Evolutionary conservation across 768 basidiomycete species (phyloP), one percentile per base, ranked within the genome.

Genomic region (Lanmaoa pseudosensibilis): DNA sequence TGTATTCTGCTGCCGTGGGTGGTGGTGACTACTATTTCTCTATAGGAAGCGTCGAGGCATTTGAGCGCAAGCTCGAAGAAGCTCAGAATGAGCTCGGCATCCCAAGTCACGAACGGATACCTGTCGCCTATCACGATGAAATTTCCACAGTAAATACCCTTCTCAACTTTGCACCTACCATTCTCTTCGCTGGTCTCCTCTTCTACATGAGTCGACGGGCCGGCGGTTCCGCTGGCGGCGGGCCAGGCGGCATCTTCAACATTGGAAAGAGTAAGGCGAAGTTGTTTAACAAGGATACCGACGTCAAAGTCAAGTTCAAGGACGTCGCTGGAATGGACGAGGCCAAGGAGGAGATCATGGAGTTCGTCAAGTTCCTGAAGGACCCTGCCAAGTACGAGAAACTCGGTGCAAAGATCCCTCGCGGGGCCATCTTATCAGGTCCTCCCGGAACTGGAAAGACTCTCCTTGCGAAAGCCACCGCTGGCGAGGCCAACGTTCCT

Each of bases 271-370:
- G 92, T 67, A 84, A 81, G 57, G 97, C 97, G 15, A 92, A 87
- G 74, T 77, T 97, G 69, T 98, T 98, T 77, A 98, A 98, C 79
- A 90, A 96, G 77, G 96, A 99, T 64, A 94, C 90, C 34, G 91
- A 95, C 50, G 88, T 98, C 69, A 89, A 86, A 70, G 86, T 90
- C 66, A 90, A 90, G 72, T 99, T 99, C 78, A 87, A 87, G 75
- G 94, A 99, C 69, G 93, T 99, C 18, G 97, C 97, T 15, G 97
- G 97, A 37, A 98, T 98, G 96, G 97, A 99, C 75, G 97, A 99
- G 75, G 97, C 95, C 43, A 99, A 99, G 79, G 92, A 95, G 78
- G 97, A 99, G 77, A 96, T 99, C 65, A 96, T 98, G 92, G 97
- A 99, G 72, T 99, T 98, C 64, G 97, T 99, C 71, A 95, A 97